Percentiles rank a stretch among this genome's conserved stretches.
Conservation (phyloP, 176 grass and related monocot genomes). For the Eleusine coracana region DNA sequence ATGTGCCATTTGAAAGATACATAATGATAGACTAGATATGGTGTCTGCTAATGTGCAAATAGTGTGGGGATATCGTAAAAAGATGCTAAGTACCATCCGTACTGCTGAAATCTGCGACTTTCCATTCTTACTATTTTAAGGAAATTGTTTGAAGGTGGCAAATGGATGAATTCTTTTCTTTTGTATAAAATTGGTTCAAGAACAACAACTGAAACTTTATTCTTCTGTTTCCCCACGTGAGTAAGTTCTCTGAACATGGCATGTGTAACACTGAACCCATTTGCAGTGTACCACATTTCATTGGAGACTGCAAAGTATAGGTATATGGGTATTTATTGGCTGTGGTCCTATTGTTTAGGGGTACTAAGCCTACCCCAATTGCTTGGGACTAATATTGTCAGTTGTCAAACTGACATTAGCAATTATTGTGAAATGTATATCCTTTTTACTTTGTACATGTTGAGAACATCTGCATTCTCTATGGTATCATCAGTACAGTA, state of each 20-base stretch:
- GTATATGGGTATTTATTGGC: background rate
- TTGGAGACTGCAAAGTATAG: background rate
- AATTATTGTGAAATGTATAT: background rate
- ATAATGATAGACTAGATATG: background rate
- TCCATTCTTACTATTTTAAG: background rate
- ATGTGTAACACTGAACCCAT: background rate
- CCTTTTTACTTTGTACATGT: background rate
- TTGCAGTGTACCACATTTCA: background rate
- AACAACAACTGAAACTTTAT: background rate
- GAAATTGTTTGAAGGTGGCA: constrained; percentile 4
- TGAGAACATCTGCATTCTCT: constrained; percentile 5
- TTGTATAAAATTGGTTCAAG: background rate
- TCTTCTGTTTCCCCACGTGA: background rate
- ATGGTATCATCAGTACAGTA: background rate
- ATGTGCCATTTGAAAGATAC: background rate
- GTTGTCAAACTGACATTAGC: constrained; percentile 16
- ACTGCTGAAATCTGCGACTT: constrained; percentile 16
- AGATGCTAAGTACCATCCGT: background rate
- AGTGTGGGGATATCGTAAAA: background rate
- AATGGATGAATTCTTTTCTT: constrained; percentile 12
- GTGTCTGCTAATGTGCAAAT: background rate
- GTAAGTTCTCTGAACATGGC: constrained; percentile 11
- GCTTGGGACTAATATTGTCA: background rate
- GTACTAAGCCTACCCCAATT: too few relatives aligned
- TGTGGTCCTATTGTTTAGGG: background rate